Evolutionary conservation across 2,329 filamentous ascomycete genomes (phyloP), one percentile per base, ranked within the genome.

Genomic region (Colletotrichum acutatum): DNA sequence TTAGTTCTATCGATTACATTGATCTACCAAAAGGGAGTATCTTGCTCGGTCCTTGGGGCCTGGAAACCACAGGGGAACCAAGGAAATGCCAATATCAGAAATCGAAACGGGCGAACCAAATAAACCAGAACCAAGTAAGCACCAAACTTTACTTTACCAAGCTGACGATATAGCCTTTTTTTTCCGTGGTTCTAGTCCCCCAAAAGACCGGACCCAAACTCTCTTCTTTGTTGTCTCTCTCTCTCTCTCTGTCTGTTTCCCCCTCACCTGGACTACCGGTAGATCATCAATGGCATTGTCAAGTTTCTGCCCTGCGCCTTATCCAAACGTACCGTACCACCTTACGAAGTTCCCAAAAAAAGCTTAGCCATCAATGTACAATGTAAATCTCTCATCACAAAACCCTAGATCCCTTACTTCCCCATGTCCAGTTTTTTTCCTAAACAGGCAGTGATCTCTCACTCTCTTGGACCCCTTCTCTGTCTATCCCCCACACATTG

Each of bases 1-100:
- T n/a, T 49, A 49, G 37, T n/a, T 49, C 8, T 49, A 3, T 19
- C 5, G 6, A n/a, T 19, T 19, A 46, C 16, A n/a, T 42, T 19
- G 16, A 19, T 42, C 14, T 42, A 42, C 37, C 11, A 34, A 34
- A 19, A 9, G 19, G 42, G 19, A n/a, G 42, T n/a, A 46, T 49
- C 32, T 5, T 57, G 66, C 66, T 69, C 66, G 60, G 66, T 30
- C 67, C 37, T 6, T 37, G 14, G 61, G 4, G 26, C 28, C 42
- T 14, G 24, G 37, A 30, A 54, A 24, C 65, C 46, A 32, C 4
- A 16, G 3, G 14, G 49, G 49, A 28, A 53, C 46, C 30, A 64
- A 42, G 37, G 9, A 12, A 22, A 14, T 16, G 4, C 16, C 37
- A 42, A 42, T 30, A 12, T 16, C n/a, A 5, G 30, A 14, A 19